Evolutionary conservation across 2,329 filamentous ascomycete species (phyloP), one percentile per base, ranked within the genome.

Genomic region (Herpomyces periplanetae): DNA sequence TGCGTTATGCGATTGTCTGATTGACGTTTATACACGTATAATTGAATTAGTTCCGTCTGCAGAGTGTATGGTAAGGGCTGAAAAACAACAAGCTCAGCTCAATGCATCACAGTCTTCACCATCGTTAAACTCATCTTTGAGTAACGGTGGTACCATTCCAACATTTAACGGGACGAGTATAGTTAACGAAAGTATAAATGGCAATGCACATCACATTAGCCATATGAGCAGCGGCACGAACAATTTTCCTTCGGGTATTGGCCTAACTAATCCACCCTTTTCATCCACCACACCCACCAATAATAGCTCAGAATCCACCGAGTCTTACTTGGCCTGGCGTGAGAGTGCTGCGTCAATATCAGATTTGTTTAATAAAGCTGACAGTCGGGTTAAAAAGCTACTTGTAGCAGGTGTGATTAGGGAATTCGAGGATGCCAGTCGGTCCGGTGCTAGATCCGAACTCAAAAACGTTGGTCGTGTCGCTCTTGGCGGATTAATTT

Each of bases 1-100:
- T 7, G 88, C 80, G 6, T 47, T 96, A 4, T 91, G 80, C 41
- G 80, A 96, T 34, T 68, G 85, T 3, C 43, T 96, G 24, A 84
- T 88, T 30, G 80, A 91, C 36, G 68, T 60, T 31, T 96, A 96
- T 40, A 57, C 58, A 13, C 55, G 59, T 21, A 53, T 96, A 11
- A 44, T 84, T 30, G 47, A 46, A 16, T 44, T 96, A 23, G 45
- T 91, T 10, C 53, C 48, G 3, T 49, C 55, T 1, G 39, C 45
- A 8, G 14, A 16, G 10, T 11, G 23, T 10, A 23, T 20, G 5
- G 26, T 30, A 3, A 6, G 18, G 7, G 8, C 16, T n/a, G 8
- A 8, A 18, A n/a, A n/a, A n/a, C n/a, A n/a, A n/a, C n/a, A n/a
- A n/a, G n/a, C n/a, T n/a, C n/a, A n/a, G n/a, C n/a, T n/a, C n/a